A percentile compares a stretch with the other conserved stretches of the same genome.
phyloP scores from a whole-genome alignment of 2,329 filamentous ascomycete species.

The Claviceps fusiformis region DNA sequence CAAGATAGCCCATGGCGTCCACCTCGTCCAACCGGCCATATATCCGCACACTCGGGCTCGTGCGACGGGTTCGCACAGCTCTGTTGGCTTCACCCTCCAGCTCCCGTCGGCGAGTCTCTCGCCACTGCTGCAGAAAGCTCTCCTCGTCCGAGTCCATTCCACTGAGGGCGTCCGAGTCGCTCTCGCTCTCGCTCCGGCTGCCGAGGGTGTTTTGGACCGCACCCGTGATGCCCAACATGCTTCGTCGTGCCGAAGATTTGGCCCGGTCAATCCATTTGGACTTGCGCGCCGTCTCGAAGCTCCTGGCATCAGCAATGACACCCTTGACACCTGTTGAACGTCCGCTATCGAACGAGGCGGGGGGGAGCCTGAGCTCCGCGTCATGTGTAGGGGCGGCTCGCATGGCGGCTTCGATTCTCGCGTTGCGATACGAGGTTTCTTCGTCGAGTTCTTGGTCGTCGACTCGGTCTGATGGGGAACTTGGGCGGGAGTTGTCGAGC shows the following conservation, averaged over 20 bases:
- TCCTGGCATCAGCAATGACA: slow-evolving; percentile 71
- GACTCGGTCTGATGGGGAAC: slow-evolving; percentile 9
- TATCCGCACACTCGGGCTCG: slow-evolving; percentile 61
- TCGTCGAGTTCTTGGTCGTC: slow-evolving; percentile 41
- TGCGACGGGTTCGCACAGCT: slow-evolving; percentile 49
- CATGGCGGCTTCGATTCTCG: slow-evolving; percentile 50
- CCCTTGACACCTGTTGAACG: slow-evolving; percentile 73
- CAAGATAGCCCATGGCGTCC: slow-evolving; percentile 84
- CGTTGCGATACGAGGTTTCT: slow-evolving; percentile 38
- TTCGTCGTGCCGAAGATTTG: slow-evolving; percentile 36
- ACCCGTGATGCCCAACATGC: slow-evolving; percentile 37
- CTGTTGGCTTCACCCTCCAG: slow-evolving; percentile 48
- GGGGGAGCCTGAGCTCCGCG: slow-evolving; percentile 45
- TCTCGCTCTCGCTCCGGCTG: slow-evolving; percentile 30
- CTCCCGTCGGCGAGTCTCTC: slow-evolving; percentile 65
- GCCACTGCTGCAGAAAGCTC: slow-evolving; percentile 72
- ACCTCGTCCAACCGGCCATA: slow-evolving; percentile 74
- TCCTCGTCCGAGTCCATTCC: slow-evolving; percentile 56
- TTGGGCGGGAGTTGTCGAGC: slow-evolving; percentile 29
- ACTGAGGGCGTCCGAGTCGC: slow-evolving; percentile 28
- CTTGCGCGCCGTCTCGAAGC: slow-evolving; percentile 55
- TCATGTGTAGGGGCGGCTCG: slow-evolving; percentile 44
- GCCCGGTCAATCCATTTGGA: slow-evolving; percentile 40
- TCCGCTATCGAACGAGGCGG: slow-evolving; percentile 49
- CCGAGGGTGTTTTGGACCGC: slow-evolving; percentile 8